These are phyloP conservation scores for Macrolepiota fuliginosa DNA, from an alignment of 768 basidiomycete species.

Conservation along the genomic window DNA sequence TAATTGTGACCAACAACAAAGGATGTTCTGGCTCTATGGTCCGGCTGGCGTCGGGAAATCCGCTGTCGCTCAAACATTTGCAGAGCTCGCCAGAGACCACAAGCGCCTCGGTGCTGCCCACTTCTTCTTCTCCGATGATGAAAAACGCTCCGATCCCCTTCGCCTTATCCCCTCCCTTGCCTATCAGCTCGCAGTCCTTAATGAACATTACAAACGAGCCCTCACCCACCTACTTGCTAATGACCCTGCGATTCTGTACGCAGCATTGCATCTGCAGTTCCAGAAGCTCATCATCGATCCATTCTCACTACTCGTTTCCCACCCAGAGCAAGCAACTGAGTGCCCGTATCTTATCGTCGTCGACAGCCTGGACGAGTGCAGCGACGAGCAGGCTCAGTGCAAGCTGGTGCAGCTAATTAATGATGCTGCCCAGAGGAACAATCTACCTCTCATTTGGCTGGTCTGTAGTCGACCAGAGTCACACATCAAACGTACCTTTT, in stretches of 20 bases:
- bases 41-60: neutral
- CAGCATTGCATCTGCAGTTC: too few relatives aligned
- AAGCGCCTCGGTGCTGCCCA: neutral
- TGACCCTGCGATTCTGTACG: too few relatives aligned
- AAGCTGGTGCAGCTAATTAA: neutral
- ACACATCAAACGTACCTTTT: neutral
- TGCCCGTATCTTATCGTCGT: neutral
- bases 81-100: neutral
- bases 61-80: neutral
- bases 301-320: neutral
- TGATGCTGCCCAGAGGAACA: neutral
- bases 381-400: neutral
- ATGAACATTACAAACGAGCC: neutral
- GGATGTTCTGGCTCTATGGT: neutral
- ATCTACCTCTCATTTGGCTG: neutral
- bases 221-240: too few relatives aligned
- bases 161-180: neutral
- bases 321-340: neutral
- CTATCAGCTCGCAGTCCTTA: neutral
- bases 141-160: neutral
- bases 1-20: neutral
- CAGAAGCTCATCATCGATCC: too few relatives aligned
- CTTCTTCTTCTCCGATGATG: neutral
- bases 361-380: neutral
- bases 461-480: constrained; percentile 1